These are phyloP conservation scores for Vicia faba DNA, from an alignment of 306 rosid genomes.

Conservation along the genomic window DNA sequence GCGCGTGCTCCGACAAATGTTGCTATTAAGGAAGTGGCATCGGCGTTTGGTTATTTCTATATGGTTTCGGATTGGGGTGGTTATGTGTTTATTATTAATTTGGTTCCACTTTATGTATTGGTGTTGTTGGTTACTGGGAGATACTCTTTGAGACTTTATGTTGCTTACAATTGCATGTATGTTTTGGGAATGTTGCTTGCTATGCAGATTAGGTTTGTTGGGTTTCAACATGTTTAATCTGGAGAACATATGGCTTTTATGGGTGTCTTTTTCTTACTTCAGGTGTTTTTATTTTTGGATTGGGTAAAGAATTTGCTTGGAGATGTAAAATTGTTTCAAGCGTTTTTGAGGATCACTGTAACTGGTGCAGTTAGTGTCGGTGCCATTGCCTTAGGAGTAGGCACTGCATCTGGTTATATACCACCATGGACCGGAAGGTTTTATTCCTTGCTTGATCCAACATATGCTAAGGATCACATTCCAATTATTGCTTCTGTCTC, in stretches of 20 bases:
- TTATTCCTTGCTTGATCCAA: constrained; percentile 97
- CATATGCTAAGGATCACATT: constrained; percentile 97
- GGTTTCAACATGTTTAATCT: constrained; percentile 98
- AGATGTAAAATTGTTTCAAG: constrained; percentile 78
- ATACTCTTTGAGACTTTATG: constrained; percentile 85
- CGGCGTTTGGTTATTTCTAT: constrained; percentile 94
- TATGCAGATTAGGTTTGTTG: constrained; percentile 98
- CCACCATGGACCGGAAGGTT: constrained; percentile 99
- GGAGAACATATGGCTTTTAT: constrained; percentile 99
- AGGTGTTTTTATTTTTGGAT: constrained; percentile 94
- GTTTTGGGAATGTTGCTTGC: constrained; percentile 94
- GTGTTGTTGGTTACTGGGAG: constrained; percentile 86
- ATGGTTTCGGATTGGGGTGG: constrained; percentile 99
- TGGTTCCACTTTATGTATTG: constrained; percentile 86
- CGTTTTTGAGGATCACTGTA: constrained; percentile 92
- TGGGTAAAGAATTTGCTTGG: constrained; percentile 87
- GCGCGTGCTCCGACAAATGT: constrained; percentile 80
- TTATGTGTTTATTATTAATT: constrained; percentile 82
- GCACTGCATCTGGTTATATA: constrained; percentile 92
- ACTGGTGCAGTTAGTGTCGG: constrained; percentile 78
- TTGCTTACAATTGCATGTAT: constrained; percentile 93
- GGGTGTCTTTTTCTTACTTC: constrained; percentile 99
- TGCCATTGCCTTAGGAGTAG: constrained; percentile 84
- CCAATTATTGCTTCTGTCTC: constrained; percentile 99
- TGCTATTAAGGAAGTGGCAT: constrained; percentile 72